Evolutionary conservation across 257 asterid genomes (phyloP), one percentile per base, ranked within the genome.

Genomic region (Nicotiana tomentosiformis): DNA sequence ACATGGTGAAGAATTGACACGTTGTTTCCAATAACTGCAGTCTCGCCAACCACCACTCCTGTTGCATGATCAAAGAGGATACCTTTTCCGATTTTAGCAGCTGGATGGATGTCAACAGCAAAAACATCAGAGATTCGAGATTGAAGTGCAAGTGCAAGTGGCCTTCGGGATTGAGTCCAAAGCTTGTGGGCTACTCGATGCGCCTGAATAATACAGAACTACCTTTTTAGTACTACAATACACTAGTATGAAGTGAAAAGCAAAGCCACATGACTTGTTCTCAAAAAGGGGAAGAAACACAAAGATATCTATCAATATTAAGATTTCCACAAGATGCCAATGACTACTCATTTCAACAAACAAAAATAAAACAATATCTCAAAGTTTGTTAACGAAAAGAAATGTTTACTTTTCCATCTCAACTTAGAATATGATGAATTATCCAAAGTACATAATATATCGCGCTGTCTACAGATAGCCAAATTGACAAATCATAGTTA

Each of bases 31-130:
- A 93, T 77, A 23, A 95, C 97, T 26, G 98, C 93, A 15, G 98
- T 95, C 86, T 93, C 98, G 2, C 98, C 98, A 17, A 95, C 86
- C 6, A 95, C 98, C 30, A 93, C 89, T 20, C 98, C 98, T 0
- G 97, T 93, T 29, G 92, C 98, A 67, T 93, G 91, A 51, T 89
- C 91, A 35, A 89, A 87, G 43, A 89, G 89, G 74, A 89, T 77
- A 43, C 84, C 89, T 81, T 89, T 84, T 7, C 91, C 91, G 4
- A 89, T 85, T 66, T 64, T 82, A 43, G 91, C 90, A 51, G 90
- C 91, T 55, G 91, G 90, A 78, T 89, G 91, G 32, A 89, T 89
- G 81, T 89, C 91, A 20, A 87, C 87, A 0, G 87, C 87, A 76
- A 89, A 89, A 32, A 89, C 91, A 82, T 89, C 91, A 29, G 90